phyloP scores from a whole-genome alignment of 73 alveolate genomes.

The Durusdinium trenchii region DNA sequence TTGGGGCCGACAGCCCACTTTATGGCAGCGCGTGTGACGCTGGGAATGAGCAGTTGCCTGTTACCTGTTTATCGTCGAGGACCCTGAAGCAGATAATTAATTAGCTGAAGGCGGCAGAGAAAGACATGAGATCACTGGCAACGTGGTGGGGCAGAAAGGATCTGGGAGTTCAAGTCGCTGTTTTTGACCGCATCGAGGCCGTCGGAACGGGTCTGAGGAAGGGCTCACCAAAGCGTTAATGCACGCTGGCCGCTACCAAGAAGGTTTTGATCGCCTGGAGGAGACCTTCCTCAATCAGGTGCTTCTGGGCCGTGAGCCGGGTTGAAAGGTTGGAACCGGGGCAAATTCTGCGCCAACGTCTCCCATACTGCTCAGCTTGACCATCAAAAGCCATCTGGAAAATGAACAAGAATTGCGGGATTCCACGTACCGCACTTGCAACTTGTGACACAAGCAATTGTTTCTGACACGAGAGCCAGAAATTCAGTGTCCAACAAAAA shows the following conservation, averaged over 20 bases:
- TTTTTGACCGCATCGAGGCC: neutral
- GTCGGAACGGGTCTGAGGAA: neutral
- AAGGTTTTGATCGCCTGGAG: conserved; percentile 78
- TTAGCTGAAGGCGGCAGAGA: neutral
- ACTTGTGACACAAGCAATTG: too few relatives aligned
- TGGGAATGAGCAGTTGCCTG: neutral
- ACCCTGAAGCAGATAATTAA: neutral
- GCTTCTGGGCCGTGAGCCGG: too few relatives aligned
- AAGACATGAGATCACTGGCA: neutral
- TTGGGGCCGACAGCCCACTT: conserved; percentile 84
- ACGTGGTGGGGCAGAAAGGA: neutral
- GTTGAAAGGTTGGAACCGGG: too few relatives aligned
- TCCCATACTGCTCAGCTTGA: too few relatives aligned
- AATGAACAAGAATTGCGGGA: too few relatives aligned
- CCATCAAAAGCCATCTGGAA: too few relatives aligned
- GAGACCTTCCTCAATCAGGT: conserved; percentile 94
- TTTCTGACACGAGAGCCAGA: too few relatives aligned
- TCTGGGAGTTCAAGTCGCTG: neutral
- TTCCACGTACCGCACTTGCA: too few relatives aligned
- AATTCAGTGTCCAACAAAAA: too few relatives aligned
- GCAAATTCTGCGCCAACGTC: too few relatives aligned
- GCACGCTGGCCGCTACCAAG: conserved; percentile 65
- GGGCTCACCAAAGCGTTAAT: conserved; percentile 55
- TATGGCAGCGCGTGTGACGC: conserved; percentile 88
- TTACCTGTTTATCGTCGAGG: neutral